Conservation (phyloP, 371 early-diverging fungal species). For the Mortierella sp. region DNA sequence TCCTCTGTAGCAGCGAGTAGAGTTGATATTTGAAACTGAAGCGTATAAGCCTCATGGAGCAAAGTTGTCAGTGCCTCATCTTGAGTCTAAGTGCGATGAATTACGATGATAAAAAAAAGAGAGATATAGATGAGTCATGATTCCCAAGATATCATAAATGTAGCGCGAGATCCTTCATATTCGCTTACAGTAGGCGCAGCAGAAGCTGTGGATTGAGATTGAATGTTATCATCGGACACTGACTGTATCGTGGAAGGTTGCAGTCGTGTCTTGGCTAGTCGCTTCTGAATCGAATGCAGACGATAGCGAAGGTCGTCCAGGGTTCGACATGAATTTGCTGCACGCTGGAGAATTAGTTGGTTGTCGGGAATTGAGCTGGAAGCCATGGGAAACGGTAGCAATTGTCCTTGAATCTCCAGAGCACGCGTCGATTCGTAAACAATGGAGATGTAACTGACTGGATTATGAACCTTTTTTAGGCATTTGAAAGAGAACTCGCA, state of each 20-base stretch:
- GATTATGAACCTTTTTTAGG: too few species aligned
- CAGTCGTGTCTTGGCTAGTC: slow-evolving; percentile 25
- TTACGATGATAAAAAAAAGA: not conserved
- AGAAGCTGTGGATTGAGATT: not conserved
- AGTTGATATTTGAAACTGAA: slow-evolving; percentile 51
- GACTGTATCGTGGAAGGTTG: not conserved
- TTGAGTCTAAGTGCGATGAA: slow-evolving; percentile 15
- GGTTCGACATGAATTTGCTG: slow-evolving; percentile 37
- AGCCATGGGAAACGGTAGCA: slow-evolving; percentile 1
- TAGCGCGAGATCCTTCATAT: not conserved
- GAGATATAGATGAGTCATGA: not conserved
- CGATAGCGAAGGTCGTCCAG: slow-evolving; percentile 43
- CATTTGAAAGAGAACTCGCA: not conserved
- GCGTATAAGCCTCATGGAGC: slow-evolving; percentile 47
- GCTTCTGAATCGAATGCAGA: slow-evolving; percentile 37
- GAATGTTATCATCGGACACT: not conserved
- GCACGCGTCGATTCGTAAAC: not conserved
- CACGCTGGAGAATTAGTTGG: slow-evolving; percentile 43
- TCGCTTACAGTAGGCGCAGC: slow-evolving; percentile 4
- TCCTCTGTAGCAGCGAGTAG: slow-evolving; percentile 48
- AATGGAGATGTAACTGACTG: not conserved
- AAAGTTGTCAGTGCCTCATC: slow-evolving; percentile 25
- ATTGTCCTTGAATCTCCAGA: too few species aligned
- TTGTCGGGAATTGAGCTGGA: slow-evolving; percentile 28
- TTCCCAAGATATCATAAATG: not conserved